phyloP scores from a whole-genome alignment of 805 yeast genomes.

The Wickerhamiella azyma region DNA sequence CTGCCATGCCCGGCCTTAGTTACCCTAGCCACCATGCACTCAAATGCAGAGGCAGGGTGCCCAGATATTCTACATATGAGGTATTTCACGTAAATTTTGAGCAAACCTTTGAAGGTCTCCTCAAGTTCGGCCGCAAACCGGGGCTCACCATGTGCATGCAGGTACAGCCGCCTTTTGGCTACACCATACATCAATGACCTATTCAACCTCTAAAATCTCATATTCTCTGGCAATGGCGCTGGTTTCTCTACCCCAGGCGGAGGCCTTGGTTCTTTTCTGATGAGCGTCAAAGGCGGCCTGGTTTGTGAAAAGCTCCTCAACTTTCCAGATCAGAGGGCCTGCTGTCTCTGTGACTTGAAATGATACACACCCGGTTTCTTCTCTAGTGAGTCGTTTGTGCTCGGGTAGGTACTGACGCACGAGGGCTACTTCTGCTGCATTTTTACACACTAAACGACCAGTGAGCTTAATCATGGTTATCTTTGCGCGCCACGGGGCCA shows the following conservation, averaged over 20 bases:
- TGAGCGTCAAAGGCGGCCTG: not conserved
- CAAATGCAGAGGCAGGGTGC: no score
- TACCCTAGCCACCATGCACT: no score
- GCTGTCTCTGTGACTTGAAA: not conserved
- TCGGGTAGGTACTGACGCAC: not conserved
- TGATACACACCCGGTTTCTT: not conserved
- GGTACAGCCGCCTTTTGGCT: no score
- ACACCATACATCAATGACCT: no score
- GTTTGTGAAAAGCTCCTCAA: not conserved
- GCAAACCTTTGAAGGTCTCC: no score
- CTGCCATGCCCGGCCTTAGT: no score
- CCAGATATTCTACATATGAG: no score
- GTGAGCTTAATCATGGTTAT: not conserved
- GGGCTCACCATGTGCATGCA: no score
- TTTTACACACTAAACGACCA: not conserved
- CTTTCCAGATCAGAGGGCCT: not conserved
- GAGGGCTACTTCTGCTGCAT: not conserved
- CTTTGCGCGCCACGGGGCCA: no score
- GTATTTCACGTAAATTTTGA: no score
- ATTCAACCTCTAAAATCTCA: not conserved
- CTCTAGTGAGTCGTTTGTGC: not conserved
- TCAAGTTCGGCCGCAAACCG: no score
- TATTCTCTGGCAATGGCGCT: not conserved
- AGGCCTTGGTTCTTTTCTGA: not conserved
- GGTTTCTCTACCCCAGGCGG: not conserved